Conservation (phyloP, 139 green algal genomes). For the Chlorella ohadii region DNA sequence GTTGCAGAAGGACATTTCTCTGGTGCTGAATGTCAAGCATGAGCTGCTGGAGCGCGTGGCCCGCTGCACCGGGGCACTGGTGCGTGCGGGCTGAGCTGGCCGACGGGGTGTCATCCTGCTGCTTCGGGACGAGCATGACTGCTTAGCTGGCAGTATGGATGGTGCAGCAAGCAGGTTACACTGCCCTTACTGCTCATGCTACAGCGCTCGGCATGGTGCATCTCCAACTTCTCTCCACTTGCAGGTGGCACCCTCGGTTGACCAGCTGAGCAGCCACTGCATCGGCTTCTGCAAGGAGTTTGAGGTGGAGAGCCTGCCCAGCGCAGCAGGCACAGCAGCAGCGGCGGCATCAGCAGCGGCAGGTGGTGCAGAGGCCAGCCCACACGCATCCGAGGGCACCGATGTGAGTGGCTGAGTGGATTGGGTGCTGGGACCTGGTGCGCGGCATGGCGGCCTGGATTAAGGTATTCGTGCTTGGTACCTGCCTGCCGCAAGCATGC, state of each 20-base stretch:
- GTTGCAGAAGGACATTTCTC: constrained; percentile 59
- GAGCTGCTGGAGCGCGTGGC: constrained; percentile 77
- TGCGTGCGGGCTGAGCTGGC: constrained; percentile 38
- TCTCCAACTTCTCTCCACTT: background rate
- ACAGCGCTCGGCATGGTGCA: too few species aligned
- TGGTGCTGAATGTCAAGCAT: constrained; percentile 78
- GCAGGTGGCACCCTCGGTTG: constrained; percentile 60
- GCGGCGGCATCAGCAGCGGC: constrained; percentile 8
- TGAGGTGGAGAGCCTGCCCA: constrained; percentile 57
- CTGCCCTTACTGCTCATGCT: too few species aligned
- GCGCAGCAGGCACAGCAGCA: background rate
- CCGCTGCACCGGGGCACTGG: constrained; percentile 62
- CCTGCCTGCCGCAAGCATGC: too few species aligned
- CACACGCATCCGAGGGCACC: background rate
- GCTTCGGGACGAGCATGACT: background rate
- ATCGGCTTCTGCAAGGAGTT: constrained; percentile 72
- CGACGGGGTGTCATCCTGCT: background rate
- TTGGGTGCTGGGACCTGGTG: too few species aligned
- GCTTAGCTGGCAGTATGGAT: background rate
- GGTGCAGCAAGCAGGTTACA: background rate
- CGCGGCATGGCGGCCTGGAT: too few species aligned
- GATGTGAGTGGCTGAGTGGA: background rate
- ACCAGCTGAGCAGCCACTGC: constrained; percentile 54
- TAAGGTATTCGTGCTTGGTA: too few species aligned
- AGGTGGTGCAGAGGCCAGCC: background rate